Evolutionary conservation across 2,329 filamentous ascomycete species (phyloP).

Genomic region (Dryadomyces quercus-mongolicae): DNA sequence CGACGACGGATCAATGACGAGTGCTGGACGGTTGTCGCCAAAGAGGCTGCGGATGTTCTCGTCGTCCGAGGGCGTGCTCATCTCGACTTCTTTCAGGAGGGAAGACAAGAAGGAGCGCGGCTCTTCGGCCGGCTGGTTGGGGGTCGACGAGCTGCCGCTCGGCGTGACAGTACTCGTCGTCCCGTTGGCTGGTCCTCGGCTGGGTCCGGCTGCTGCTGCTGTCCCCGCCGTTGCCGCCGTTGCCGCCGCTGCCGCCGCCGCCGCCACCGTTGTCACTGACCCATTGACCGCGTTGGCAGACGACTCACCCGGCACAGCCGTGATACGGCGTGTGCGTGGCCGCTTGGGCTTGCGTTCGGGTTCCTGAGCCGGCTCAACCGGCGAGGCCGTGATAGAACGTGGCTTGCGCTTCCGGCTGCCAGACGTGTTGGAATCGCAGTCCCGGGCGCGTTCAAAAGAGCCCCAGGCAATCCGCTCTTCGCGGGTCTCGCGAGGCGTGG

Average conservation of each 20-base stretch:
- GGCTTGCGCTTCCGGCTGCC: constrained; percentile 61
- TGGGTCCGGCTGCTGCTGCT: neutral
- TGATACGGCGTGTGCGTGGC: constrained; percentile 63
- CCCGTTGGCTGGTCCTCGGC: neutral
- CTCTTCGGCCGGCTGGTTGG: constrained; percentile 19
- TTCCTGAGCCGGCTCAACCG: constrained; percentile 53
- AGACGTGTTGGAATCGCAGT: constrained; percentile 41
- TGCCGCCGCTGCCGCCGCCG: neutral
- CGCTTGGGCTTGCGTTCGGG: constrained; percentile 79
- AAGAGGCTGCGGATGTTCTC: constrained; percentile 33
- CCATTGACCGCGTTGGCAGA: neutral
- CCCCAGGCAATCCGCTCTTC: constrained; percentile 85
- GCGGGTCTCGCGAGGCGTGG: constrained; percentile 45
- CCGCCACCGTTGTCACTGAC: neutral
- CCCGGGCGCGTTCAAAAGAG: constrained; percentile 73
- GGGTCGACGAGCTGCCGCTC: neutral
- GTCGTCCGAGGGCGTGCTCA: constrained; percentile 45
- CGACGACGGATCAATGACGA: constrained; percentile 19
- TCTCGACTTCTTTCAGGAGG: constrained; percentile 77
- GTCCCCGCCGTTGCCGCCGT: too few species aligned
- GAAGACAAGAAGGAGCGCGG: constrained; percentile 77
- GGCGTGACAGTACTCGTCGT: neutral
- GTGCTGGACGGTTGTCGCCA: constrained; percentile 16
- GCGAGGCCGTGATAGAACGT: constrained; percentile 58
- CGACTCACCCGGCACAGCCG: constrained; percentile 29